Evolutionary conservation across 176 grass and related monocot species (phyloP).

Genomic region (Cenchrus americanus): DNA sequence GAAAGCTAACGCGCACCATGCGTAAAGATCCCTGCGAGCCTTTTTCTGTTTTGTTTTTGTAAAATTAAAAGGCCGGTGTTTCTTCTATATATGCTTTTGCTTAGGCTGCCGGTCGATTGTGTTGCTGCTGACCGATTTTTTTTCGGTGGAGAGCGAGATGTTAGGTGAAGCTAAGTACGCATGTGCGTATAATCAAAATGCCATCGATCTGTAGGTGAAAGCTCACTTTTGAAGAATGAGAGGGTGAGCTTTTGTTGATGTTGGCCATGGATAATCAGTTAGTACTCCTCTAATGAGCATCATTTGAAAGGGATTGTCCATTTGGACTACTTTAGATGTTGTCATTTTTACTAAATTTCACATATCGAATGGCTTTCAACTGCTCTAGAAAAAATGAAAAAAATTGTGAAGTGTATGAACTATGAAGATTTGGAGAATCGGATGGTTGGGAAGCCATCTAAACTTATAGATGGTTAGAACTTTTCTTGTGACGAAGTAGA

Average conservation of each 20-base stretch:
- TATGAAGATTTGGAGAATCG: neutral
- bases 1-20: slow-evolving; percentile 1
- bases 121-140: neutral
- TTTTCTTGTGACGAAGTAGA: neutral
- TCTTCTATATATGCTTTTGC: neutral
- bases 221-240: slow-evolving; percentile 5
- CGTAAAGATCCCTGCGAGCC: neutral
- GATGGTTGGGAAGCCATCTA: neutral
- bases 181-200: neutral
- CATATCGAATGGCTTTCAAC: neutral
- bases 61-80: neutral
- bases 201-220: slow-evolving; percentile 31
- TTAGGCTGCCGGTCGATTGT: neutral
- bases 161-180: slow-evolving; percentile 34
- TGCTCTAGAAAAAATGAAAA: neutral
- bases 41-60: neutral
- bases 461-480: neutral
- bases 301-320: slow-evolving; percentile 30
- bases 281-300: slow-evolving; percentile 11
- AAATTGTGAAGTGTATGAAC: neutral
- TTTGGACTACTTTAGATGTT: slow-evolving; percentile 8
- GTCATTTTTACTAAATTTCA: neutral
- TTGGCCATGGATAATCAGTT: slow-evolving; percentile 6
- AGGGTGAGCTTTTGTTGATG: slow-evolving; percentile 9
- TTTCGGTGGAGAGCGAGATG: neutral